Evolutionary conservation across 2,329 filamentous ascomycete genomes (phyloP), one percentile per base, ranked within the genome.

Genomic region (Epichloe gansuensis): DNA sequence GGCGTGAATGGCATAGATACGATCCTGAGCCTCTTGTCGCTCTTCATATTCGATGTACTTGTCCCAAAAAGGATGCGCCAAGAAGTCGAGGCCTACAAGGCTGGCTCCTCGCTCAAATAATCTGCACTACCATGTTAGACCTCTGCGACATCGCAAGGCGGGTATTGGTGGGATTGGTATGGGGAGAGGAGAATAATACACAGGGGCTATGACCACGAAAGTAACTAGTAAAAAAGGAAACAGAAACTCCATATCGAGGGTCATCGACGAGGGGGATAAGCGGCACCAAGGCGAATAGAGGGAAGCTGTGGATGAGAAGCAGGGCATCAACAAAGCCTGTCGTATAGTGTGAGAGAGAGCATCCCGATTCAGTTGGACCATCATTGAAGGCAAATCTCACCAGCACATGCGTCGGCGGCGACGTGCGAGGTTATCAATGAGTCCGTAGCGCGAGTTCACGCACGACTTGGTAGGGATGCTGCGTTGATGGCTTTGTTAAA

Each of bases 31-130:
- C 62, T 95, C 90, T 56, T 91, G 76, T 2, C 91, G 86, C 66
- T 96, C 91, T 67, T 97, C 93, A 63, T 94, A 97, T 66, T 97
- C 93, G 58, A 98, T 82, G 64, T 95, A 98, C 71, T 95, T 97
- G 69, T 98, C 93, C 93, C 93, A 98, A 72, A 98, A 96, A 1
- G 90, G 90, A 65, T 96, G 90, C 2, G 91, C 86, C 34, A 95
- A 77, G 65, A 95, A 98, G 69, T 98, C 93, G 17, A 97, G 78
- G 15, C 93, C 93, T 42, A 95, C 90, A 61, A 81, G 85, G 34
- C 79, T 78, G 31, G 89, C 87, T 57, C 86, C 93, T 59, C 93
- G 87, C 67, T 98, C 91, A 65, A 97, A 97, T 8, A 97, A 79
- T 60, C 93, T 98, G 66, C 42, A 48, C n/a, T 12, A 15, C n/a